phyloP scores from a whole-genome alignment of 2,329 filamentous ascomycete genomes.

The Pseudomassariella vexata region DNA sequence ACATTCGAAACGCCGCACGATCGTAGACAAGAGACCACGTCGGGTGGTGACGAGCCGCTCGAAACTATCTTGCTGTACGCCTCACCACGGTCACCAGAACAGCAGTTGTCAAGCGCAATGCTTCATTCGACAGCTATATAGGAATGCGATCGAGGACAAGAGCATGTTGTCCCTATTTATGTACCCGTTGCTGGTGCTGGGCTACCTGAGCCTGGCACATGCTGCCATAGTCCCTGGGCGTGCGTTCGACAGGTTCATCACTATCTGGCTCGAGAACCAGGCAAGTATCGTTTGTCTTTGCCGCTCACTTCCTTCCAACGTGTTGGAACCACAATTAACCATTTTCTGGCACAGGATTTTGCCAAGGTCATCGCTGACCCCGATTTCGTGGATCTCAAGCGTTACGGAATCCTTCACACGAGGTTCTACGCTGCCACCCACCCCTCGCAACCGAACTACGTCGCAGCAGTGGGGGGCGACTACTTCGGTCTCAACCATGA shows the following conservation, averaged over 20 bases:
- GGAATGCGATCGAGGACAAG: no score
- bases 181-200: conserved; percentile 8
- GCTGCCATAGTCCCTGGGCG: conserved; percentile 26
- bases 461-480: conserved; percentile 39
- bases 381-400: conserved; percentile 32
- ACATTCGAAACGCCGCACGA: no score
- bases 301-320: not conserved
- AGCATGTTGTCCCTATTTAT: conserved; percentile 11
- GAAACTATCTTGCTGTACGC: no score
- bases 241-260: conserved; percentile 36
- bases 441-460: conserved; percentile 37
- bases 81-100: no score
- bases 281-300: conserved; percentile 15
- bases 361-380: conserved; percentile 31
- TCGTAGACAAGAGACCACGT: no score
- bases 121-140: no score
- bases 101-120: no score
- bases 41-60: no score
- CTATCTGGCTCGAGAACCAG: conserved; percentile 39
- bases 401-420: conserved; percentile 37
- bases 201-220: conserved; percentile 11
- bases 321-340: not conserved
- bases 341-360: no score
- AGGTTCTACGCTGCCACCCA: conserved; percentile 41
- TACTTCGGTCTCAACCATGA: conserved; percentile 44